Evolutionary conservation across 805 yeast genomes (phyloP), one percentile per base, ranked within the genome.

Genomic region (Phaffomyces antillensis): DNA sequence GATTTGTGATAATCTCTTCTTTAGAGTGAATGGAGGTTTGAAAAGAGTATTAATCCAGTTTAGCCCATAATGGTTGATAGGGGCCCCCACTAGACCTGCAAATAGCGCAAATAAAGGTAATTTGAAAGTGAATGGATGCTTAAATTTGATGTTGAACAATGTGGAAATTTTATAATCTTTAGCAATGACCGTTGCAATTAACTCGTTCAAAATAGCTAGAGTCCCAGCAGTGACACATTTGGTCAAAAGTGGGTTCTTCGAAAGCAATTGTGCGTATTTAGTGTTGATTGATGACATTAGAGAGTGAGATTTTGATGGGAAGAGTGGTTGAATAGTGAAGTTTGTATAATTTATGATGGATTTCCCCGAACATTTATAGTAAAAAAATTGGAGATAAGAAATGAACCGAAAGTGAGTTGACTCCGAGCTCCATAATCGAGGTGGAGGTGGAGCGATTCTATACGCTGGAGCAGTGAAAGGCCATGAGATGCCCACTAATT

Each of bases 161-260:
- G 40, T 44, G 7, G 57, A 25, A 11, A 58, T 49, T 23, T 63
- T 56, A 49, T 63, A 61, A 42, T 79, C 82, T 36, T 72, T 68
- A 3, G 85, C 70, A 13, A 75, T 53, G 0, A 63, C 47, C 3
- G 79, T 67, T 0, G 86, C 82, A 15, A 81, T 67, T 34, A 72
- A 62, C 56, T 81, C 88, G 52, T 79, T 80, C 38, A 81, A 62
- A 0, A 76, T 68, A 9, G 75, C 74, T n/a, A 81, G 63, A 1
- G 73, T 55, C 0, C 77, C 82, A 2, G 80, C 71, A 0, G 86
- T 81, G 17, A 74, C 50, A 1, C 81, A 67, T 55, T 81, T 81
- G 40, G 86, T 80, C 39, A 76, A 58, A 12, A 81, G 59, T 1
- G 88, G 88, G 48, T 77, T 66, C 45, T 63, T 67, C 8, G 61